Evolutionary conservation across 2,329 filamentous ascomycete genomes (phyloP), one percentile per base, ranked within the genome.

Genomic region (Nemania sp.): DNA sequence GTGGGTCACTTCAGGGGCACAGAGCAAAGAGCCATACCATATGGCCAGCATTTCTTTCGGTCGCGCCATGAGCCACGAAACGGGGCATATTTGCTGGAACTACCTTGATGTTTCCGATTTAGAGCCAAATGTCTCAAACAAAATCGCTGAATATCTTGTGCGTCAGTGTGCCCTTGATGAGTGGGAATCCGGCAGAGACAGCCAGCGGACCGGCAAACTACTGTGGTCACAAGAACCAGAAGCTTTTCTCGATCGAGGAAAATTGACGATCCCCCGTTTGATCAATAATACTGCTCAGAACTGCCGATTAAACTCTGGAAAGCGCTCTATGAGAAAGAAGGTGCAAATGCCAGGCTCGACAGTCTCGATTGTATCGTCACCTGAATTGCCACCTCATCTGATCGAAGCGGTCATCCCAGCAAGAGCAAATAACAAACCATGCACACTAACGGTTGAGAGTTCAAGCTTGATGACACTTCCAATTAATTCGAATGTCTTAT

Each of bases 11-110:
- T n/a, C n/a, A n/a, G n/a, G n/a, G n/a, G n/a, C n/a, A n/a, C n/a
- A n/a, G 24, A 72, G 57, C 64, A 67, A 68, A 7, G 22, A 30
- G 56, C 62, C 43, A 30, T 58, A 61, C 17, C 49, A 57, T 20
- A 46, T 39, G 40, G 51, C 51, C 2, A 55, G 48, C 24, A 24
- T 61, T n/a, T 15, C 51, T 1, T 60, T 58, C 37, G n/a, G 40
- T 11, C 51, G 51, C 14, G 31, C 30, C 2, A 8, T 58, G 1
- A 14, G 43, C 14, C 12, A 7, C 3, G 55, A 60, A 41, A 24
- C 45, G 14, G 5, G 4, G 0, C 52, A 64, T 6, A 44, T 64
- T 28, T 65, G 69, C 15, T 56, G 70, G 56, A 49, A 49, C 8
- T n/a, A 39, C 56, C 63, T 42, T 41, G 68, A 60, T 11, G 20